These are phyloP conservation scores for Inonotus hispidus DNA, from an alignment of 1,284 basidiomycete species.

Conservation along the genomic window DNA sequence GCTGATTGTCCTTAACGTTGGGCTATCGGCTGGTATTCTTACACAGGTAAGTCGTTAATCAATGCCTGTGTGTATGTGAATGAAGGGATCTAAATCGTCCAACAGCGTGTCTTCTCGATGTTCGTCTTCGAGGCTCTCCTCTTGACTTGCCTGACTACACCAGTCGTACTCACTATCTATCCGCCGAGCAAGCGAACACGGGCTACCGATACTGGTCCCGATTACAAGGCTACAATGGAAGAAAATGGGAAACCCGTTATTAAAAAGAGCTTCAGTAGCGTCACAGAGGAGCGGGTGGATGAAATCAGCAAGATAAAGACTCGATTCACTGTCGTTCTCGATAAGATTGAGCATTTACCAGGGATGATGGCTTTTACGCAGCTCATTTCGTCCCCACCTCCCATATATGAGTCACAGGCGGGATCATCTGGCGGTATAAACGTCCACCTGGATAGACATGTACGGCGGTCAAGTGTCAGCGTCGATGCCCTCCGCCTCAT, in stretches of 20 bases:
- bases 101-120: slow-evolving; percentile 77
- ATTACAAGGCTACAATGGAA: slow-evolving; percentile 30
- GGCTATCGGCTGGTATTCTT: slow-evolving; percentile 66
- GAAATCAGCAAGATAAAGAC: slow-evolving; percentile 33
- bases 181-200: slow-evolving; percentile 46
- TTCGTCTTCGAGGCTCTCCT: slow-evolving; percentile 87
- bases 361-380: slow-evolving; percentile 68
- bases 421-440: neutral
- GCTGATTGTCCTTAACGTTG: slow-evolving; percentile 71
- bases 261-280: neutral
- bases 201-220: slow-evolving; percentile 40
- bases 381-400: slow-evolving; percentile 47
- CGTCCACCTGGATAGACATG: neutral
- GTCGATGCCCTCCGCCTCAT: slow-evolving; percentile 53
- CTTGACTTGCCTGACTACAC: slow-evolving; percentile 88
- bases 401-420: neutral
- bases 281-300: slow-evolving; percentile 22
- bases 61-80: slow-evolving; percentile 6
- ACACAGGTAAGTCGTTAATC: slow-evolving; percentile 38
- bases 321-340: slow-evolving; percentile 82
- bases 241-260: slow-evolving; percentile 7
- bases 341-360: slow-evolving; percentile 83
- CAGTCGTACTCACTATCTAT: slow-evolving; percentile 74
- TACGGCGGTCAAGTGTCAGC: slow-evolving; percentile 16
- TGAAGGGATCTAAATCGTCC: slow-evolving; percentile 8